A percentile compares a stretch with the other conserved stretches of the same genome.
Conservation (phyloP, 441 rosid species). For the Adansonia madagascariensis region DNA sequence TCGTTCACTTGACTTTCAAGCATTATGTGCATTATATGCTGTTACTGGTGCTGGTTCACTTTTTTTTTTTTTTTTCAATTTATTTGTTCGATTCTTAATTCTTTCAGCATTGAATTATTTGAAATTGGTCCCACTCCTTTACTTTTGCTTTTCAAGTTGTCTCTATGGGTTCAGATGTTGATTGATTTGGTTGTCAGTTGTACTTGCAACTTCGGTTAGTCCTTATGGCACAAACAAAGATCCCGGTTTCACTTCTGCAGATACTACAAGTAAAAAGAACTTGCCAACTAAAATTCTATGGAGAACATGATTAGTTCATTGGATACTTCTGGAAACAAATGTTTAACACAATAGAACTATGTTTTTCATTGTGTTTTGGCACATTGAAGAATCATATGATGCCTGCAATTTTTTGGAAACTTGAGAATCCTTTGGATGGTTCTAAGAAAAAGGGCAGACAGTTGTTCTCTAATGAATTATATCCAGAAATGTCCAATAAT, state of each 20-base stretch:
- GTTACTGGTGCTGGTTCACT: constrained; percentile 74
- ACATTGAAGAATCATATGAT: not conserved
- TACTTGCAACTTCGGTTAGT: not conserved
- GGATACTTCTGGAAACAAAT: not conserved
- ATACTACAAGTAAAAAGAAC: not conserved
- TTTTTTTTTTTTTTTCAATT: not conserved
- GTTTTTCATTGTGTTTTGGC: not conserved
- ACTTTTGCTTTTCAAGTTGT: not conserved
- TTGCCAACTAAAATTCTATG: not conserved
- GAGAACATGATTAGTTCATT: not conserved
- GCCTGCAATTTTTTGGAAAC: not conserved
- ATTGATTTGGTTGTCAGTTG: not conserved
- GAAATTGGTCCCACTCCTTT: not conserved
- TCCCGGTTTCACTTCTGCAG: constrained; percentile 6
- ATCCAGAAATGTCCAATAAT: not conserved
- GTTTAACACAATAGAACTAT: no score
- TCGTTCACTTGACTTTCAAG: constrained; percentile 88
- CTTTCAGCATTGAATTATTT: not conserved
- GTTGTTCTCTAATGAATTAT: not conserved
- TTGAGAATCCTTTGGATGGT: not conserved
- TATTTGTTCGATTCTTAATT: not conserved
- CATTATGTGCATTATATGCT: constrained; percentile 89
- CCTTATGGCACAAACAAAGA: not conserved
- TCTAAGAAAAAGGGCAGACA: not conserved
- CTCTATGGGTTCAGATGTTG: not conserved